Percentiles rank a stretch among this genome's conserved stretches.
Evolutionary conservation across 73 alveolate species (phyloP).

Genomic region (Durusdinium trenchii): DNA sequence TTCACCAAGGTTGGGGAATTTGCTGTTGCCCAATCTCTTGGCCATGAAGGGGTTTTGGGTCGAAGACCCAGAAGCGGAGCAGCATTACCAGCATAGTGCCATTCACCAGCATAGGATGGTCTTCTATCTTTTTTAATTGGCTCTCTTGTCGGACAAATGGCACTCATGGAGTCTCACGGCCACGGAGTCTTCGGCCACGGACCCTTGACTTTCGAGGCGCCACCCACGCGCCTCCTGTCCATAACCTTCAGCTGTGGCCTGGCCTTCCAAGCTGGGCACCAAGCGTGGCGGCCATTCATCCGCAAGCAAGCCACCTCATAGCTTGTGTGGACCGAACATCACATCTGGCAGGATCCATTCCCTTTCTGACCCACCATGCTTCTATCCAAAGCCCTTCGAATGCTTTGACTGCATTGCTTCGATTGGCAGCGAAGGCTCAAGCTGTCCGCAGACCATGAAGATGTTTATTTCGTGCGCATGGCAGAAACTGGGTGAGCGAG

Average conservation of each 20-base stretch:
- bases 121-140: background rate
- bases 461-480: too few species aligned
- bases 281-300: background rate
- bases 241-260: background rate
- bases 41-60: background rate
- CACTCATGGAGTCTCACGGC: too few species aligned
- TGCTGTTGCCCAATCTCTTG: conserved; percentile 21
- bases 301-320: too few species aligned
- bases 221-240: background rate
- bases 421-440: too few species aligned
- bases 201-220: background rate
- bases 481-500: too few species aligned
- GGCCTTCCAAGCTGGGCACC: background rate
- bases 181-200: background rate
- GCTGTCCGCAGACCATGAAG: too few species aligned
- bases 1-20: conserved; percentile 9
- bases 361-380: too few species aligned
- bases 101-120: background rate
- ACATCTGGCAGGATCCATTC: too few species aligned
- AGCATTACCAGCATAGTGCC: background rate
- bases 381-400: too few species aligned
- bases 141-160: too few species aligned
- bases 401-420: too few species aligned
- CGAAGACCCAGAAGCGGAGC: background rate
- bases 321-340: too few species aligned